Evolutionary conservation across 306 rosid genomes (phyloP).

Genomic region (Dryas drummondii): DNA sequence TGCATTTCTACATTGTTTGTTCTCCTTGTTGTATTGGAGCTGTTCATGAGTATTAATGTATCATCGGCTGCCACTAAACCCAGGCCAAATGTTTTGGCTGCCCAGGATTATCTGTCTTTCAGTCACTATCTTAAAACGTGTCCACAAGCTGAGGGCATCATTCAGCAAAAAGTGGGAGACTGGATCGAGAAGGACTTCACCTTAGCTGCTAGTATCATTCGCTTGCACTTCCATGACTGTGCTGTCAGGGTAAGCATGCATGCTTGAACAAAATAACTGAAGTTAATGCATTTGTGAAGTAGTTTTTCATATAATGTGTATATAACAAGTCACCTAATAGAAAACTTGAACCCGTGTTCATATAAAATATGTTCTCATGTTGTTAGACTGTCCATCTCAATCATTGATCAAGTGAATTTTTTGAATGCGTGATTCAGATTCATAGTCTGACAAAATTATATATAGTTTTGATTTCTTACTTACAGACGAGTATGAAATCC

Average conservation of each 20-base stretch:
- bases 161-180: conserved; percentile 51
- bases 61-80: background rate
- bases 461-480: background rate
- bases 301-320: too few species aligned
- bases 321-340: too few species aligned
- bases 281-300: background rate
- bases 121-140: conserved; percentile 50
- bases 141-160: conserved; percentile 67
- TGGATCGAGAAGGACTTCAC: conserved; percentile 68
- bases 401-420: background rate
- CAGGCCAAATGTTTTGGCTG: conserved; percentile 19
- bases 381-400: background rate
- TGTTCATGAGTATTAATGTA: background rate
- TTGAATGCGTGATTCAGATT: background rate
- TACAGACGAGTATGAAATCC: too few species aligned
- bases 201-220: conserved; percentile 68
- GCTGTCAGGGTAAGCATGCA: conserved; percentile 56
- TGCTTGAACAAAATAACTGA: background rate
- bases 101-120: conserved; percentile 37
- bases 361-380: too few species aligned
- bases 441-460: too few species aligned
- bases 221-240: conserved; percentile 84
- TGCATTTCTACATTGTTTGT: conserved; percentile 20
- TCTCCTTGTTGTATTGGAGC: conserved; percentile 34
- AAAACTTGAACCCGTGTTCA: too few species aligned